Evolutionary conservation across 2,329 filamentous ascomycete genomes (phyloP).

Genomic region (Trichophaea hybrida): DNA sequence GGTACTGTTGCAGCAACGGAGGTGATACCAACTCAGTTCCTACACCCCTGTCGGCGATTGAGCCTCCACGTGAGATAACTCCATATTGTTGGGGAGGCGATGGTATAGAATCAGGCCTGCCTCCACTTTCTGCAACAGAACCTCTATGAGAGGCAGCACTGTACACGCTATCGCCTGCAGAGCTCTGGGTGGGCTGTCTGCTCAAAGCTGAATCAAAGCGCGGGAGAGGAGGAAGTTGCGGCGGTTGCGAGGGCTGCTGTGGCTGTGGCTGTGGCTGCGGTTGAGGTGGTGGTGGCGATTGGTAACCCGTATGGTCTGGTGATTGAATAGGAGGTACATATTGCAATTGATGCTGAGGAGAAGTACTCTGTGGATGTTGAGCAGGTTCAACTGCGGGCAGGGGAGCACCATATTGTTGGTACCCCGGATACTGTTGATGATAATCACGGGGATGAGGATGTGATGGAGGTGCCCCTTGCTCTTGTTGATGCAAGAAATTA

Average conservation of each 20-base stretch:
- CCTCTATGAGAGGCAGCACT: neutral
- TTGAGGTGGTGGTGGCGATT: too few relatives aligned
- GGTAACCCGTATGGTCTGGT: too few relatives aligned
- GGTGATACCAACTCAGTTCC: neutral
- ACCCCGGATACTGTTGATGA: neutral
- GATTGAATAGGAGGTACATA: too few relatives aligned
- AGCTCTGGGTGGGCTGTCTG: neutral
- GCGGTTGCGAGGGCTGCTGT: neutral
- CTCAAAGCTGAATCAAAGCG: neutral
- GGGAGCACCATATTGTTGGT: neutral
- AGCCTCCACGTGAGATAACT: neutral
- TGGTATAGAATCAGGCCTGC: too few relatives aligned
- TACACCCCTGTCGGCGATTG: neutral
- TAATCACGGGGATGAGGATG: neutral
- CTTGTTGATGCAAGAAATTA: neutral
- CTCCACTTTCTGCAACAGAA: too few relatives aligned
- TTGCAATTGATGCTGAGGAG: too few relatives aligned
- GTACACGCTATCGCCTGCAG: neutral
- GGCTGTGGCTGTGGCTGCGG: neutral
- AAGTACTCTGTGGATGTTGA: too few relatives aligned
- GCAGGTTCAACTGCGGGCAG: neutral
- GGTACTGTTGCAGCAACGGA: slow-evolving; percentile 8
- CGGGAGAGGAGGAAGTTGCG: neutral
- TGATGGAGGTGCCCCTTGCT: slow-evolving; percentile 6
- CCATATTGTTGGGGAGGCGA: too few relatives aligned